Evolutionary conservation across 2,329 filamentous ascomycete genomes (phyloP).

Genomic region (Cryphonectria japonica): DNA sequence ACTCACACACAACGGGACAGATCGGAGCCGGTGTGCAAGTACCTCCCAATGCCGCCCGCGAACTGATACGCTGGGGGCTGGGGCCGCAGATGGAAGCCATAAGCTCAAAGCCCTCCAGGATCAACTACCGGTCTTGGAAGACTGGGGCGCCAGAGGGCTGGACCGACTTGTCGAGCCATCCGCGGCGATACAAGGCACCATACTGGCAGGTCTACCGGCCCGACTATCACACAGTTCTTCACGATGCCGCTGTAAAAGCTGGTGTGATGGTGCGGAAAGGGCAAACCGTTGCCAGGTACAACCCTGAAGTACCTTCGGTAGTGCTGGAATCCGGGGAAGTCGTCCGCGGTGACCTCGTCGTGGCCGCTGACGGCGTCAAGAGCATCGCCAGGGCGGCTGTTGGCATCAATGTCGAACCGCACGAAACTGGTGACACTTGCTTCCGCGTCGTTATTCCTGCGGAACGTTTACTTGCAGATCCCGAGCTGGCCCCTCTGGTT

Average conservation of each 20-base stretch:
- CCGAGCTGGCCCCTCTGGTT: constrained; percentile 17
- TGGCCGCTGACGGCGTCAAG: constrained; percentile 23
- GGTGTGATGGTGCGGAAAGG: constrained; percentile 18
- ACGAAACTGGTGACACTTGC: constrained; percentile 5
- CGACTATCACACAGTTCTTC: constrained; percentile 23
- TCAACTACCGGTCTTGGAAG: constrained; percentile 4
- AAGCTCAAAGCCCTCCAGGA: constrained; percentile 12
- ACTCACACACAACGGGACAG: constrained; percentile 2
- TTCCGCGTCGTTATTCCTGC: constrained; percentile 23
- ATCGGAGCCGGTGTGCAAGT: constrained; percentile 19
- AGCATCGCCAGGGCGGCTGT: constrained; percentile 15
- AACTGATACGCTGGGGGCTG: constrained; percentile 9
- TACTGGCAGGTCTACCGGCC: constrained; percentile 25
- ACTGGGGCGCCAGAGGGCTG: constrained; percentile 8
- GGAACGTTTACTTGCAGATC: constrained; percentile 4
- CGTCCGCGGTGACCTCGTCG: constrained; percentile 13
- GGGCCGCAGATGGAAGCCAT: constrained; percentile 23
- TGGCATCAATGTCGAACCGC: constrained; percentile 25
- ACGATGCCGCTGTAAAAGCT: constrained; percentile 17
- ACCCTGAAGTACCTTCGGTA: constrained; percentile 18
- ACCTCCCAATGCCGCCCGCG: constrained; percentile 12
- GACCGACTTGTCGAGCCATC: constrained; percentile 12
- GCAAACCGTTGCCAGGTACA: constrained; percentile 8
- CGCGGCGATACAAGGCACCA: constrained; percentile 20
- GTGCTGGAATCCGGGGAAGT: constrained; percentile 16